Evolutionary conservation across 257 asterid species (phyloP), one percentile per base, ranked within the genome.

Genomic region (Lycium barbarum): DNA sequence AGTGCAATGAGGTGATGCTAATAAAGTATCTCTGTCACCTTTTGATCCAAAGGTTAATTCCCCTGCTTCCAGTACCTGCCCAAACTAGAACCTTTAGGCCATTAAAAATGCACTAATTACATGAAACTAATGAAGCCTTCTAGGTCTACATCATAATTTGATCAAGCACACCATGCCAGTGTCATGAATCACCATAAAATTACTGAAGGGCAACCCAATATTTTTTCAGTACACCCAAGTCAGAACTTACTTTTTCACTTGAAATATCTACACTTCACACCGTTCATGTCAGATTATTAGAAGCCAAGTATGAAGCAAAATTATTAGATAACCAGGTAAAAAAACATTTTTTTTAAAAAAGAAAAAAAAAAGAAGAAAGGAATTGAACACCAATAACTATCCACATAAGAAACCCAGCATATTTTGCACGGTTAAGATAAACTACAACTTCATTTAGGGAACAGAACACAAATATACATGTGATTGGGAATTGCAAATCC

Each of bases 31-130:
- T 76, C 15, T 36, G 86, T 89, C 91, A 87, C 87, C 86, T 80
- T 87, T 90, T 65, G 98, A 91, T 82, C 87, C 86, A 89, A 93
- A 87, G 84, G 93, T 91, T 71, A 96, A 83, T 70, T 86, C 87
- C 81, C 90, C 90, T 84, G 88, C 91, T 88, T 93, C 94, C 38
- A 96, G 36, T 83, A 92, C 95, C 99, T 95, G 96, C 89, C 82
- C 78, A 87, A 87, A 70, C 84, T 35, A 61, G 45, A 88, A 83
- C 53, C 74, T 80, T n/a, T 53, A 86, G 87, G 65, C 82, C 33
- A 78, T 65, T 53, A n/a, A 78, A 57, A 43, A 76, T 81, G 82
- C 54, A 22, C 20, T 18, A 84, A 17, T 58, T 58, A 22, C 58
- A 82, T 45, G 5, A 35, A 80, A 40, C 43, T 57, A 61, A 78